These are phyloP conservation scores for Gillenia trifoliata DNA, from an alignment of 306 rosid genomes.

Conservation along the genomic window DNA sequence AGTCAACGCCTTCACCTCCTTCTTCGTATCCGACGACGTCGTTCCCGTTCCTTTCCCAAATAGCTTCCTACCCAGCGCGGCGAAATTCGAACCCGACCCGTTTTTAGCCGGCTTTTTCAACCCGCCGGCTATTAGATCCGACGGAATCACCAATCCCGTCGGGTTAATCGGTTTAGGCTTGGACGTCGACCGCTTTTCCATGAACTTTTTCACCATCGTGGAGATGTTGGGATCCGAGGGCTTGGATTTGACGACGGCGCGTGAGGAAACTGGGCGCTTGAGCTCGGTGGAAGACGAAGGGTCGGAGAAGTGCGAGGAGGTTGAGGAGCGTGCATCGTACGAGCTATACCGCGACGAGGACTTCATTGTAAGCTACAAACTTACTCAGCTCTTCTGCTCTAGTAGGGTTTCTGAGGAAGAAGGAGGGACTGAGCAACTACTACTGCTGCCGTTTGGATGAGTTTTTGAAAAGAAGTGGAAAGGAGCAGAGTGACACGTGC, in stretches of 20 bases:
- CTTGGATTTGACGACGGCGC: slow-evolving; percentile 55
- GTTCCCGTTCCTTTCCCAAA: slow-evolving; percentile 57
- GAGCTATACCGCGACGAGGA: slow-evolving; percentile 81
- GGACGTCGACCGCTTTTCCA: slow-evolving; percentile 46
- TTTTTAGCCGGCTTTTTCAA: slow-evolving; percentile 66
- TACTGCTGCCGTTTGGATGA: neutral
- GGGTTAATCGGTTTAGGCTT: slow-evolving; percentile 29
- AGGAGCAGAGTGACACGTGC: slow-evolving; percentile 44
- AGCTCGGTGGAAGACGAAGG: slow-evolving; percentile 73
- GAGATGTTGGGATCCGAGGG: slow-evolving; percentile 59
- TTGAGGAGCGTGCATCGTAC: slow-evolving; percentile 70
- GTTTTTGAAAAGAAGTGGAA: neutral
- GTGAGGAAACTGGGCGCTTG: slow-evolving; percentile 34
- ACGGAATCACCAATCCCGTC: slow-evolving; percentile 50
- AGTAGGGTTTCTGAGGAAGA: neutral
- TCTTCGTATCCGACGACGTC: slow-evolving; percentile 30
- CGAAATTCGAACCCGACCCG: slow-evolving; percentile 48
- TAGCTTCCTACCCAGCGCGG: slow-evolving; percentile 60
- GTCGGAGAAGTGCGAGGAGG: slow-evolving; percentile 65
- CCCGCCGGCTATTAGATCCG: slow-evolving; percentile 56
- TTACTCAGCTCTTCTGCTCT: neutral
- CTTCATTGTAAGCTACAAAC: slow-evolving; percentile 40
- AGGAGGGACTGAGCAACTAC: neutral
- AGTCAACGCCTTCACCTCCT: slow-evolving; percentile 77
- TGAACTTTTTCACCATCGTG: slow-evolving; percentile 66